Evolutionary conservation across 2,329 filamentous ascomycete genomes (phyloP).

Genomic region (Aspergillus spinulosporus): DNA sequence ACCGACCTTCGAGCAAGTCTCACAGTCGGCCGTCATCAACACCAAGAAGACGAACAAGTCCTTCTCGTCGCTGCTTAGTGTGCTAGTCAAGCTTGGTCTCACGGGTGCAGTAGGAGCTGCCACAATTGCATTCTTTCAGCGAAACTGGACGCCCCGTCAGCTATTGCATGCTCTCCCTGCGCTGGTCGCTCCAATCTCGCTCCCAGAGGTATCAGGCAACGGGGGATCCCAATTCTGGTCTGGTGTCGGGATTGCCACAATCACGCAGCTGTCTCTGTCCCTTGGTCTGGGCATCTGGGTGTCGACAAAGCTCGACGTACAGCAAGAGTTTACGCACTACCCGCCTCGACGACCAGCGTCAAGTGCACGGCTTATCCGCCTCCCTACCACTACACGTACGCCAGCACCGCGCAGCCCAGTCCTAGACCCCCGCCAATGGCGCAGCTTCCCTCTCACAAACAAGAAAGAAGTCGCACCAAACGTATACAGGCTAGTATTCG

Average conservation of each 20-base stretch:
- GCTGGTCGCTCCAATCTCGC: neutral
- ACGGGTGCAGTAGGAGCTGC: slow-evolving; percentile 8
- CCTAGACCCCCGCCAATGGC: slow-evolving; percentile 41
- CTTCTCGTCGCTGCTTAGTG: neutral
- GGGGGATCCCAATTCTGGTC: slow-evolving; percentile 20
- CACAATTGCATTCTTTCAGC: slow-evolving; percentile 7
- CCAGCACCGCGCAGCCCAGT: slow-evolving; percentile 27
- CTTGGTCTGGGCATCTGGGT: slow-evolving; percentile 21
- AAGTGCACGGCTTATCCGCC: slow-evolving; percentile 28
- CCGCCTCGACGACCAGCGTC: slow-evolving; percentile 44
- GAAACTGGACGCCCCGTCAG: slow-evolving; percentile 1
- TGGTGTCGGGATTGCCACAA: slow-evolving; percentile 23
- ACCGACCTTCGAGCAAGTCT: slow-evolving; percentile 24
- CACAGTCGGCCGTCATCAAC: slow-evolving; percentile 22
- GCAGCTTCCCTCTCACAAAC: slow-evolving; percentile 19
- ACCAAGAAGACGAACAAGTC: slow-evolving; percentile 12
- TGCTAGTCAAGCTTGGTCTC: slow-evolving; percentile 11
- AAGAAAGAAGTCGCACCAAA: slow-evolving; percentile 18
- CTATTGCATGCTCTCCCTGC: neutral
- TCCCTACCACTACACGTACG: slow-evolving; percentile 5
- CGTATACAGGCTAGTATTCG: slow-evolving; percentile 39
- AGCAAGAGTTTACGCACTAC: slow-evolving; percentile 29
- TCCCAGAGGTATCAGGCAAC: neutral
- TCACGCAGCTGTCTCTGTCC: slow-evolving; percentile 23
- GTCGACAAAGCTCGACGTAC: slow-evolving; percentile 25